Evolutionary conservation across 2,329 filamentous ascomycete genomes (phyloP).

Genomic region (Colletotrichum euphorbiae): DNA sequence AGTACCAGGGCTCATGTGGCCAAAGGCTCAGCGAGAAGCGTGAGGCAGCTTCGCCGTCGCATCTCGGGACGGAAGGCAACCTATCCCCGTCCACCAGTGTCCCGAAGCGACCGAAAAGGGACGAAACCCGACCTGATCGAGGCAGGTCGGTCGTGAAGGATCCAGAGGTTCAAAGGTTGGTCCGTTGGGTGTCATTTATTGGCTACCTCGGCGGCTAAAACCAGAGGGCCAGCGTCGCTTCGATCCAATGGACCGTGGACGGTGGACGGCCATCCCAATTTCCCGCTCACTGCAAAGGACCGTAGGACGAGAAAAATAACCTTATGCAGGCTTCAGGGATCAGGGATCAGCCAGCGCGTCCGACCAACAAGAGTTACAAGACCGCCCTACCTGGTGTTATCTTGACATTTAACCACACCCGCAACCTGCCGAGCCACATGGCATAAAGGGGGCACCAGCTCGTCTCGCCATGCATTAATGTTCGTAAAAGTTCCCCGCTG

Average conservation of each 20-base stretch:
- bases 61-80: not conserved
- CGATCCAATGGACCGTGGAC: conserved; percentile 12
- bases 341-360: conserved; percentile 10
- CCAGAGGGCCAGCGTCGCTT: not conserved
- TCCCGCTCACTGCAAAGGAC: not conserved
- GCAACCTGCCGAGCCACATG: not conserved
- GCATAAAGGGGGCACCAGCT: conserved; percentile 13
- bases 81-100: not conserved
- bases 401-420: conserved; percentile 10
- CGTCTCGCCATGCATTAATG: not conserved
- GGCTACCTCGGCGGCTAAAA: conserved; percentile 13
- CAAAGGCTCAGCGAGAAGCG: not conserved
- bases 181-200: conserved; percentile 5
- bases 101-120: not conserved
- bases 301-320: conserved; percentile 12
- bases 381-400: conserved; percentile 14
- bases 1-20: not conserved
- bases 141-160: not conserved
- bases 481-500: not conserved
- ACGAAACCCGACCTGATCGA: not conserved
- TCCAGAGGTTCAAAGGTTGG: conserved; percentile 2
- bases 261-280: conserved; percentile 12
- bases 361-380: conserved; percentile 3
- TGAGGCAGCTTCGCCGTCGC: not conserved
- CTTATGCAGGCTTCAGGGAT: conserved; percentile 21